Evolutionary conservation across 352 stramenopile genomes (phyloP), one percentile per base, ranked within the genome.

Genomic region (Pythium aristosporum): DNA sequence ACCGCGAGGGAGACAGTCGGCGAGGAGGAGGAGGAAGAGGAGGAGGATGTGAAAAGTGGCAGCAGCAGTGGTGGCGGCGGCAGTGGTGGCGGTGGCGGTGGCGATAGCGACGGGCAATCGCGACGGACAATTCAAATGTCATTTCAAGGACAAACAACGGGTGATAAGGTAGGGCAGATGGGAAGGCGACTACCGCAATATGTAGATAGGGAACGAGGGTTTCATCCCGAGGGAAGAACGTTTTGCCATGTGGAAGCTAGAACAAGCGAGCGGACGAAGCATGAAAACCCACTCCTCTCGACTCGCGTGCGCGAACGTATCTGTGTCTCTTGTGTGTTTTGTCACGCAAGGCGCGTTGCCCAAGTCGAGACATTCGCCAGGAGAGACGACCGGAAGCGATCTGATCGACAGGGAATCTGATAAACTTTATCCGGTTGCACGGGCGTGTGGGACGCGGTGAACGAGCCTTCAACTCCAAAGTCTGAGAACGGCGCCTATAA

Each of bases 191-290:
- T 30, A 30, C 25, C 25, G 6, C 37, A 16, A 6, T 42, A 43
- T 57, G 57, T 64, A 64, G 57, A 64, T 51, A 64, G 57, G 20
- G 55, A 30, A 47, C 25, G 43, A 12, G 37, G 42, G 55, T 53
- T 20, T 55, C 49, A 13, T 10, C 16, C 23, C 5, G 13, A 42
- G 25, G 49, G 47, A 57, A 49, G 53, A 34, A 54, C 37, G 57
- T n/a, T 58, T 59, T 65, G 58, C 10, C 37, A 42, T 13, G 37
- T 2, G 34, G 58, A 58, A 36, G 58, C 43, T 65, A 65, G 58
- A 59, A 59, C 41, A 51, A 55, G 48, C 58, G 39, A 65, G 58
- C 58, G 39, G 58, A 65, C 55, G 58, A 59, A 48, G 56, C 58
- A 65, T 57, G 48, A 51, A 57, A 36, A 34, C 54, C 54, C 25